Evolutionary conservation across 2,329 filamentous ascomycete genomes (phyloP).

Genomic region (Clonostachys byssicola): DNA sequence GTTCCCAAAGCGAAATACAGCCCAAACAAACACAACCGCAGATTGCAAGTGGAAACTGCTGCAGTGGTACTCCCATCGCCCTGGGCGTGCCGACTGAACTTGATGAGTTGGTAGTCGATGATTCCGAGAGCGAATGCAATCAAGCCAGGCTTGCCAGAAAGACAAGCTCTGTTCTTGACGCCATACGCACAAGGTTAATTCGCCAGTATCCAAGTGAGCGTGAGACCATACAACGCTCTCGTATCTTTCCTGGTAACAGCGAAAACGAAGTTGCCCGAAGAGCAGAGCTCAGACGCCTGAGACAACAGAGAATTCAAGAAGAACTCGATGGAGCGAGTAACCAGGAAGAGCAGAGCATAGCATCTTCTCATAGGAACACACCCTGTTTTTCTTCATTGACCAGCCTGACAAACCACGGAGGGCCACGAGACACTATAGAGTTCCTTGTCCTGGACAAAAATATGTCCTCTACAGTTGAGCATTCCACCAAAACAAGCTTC

Average conservation of each 20-base stretch:
- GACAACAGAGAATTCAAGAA: constrained; percentile 53
- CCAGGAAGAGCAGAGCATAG: constrained; percentile 13
- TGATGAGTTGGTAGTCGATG: constrained; percentile 24
- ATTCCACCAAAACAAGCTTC: neutral
- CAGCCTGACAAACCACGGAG: constrained; percentile 18
- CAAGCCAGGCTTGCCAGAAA: constrained; percentile 13
- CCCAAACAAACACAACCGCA: too few species aligned
- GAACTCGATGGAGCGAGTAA: constrained; percentile 45
- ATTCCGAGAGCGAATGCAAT: constrained; percentile 34
- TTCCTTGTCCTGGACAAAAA: constrained; percentile 1
- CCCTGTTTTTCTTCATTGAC: too few species aligned
- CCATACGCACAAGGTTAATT: constrained; percentile 38
- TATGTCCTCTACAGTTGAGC: neutral
- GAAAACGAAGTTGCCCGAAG: constrained; percentile 49
- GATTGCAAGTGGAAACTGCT: too few species aligned
- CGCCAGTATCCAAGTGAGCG: constrained; percentile 41
- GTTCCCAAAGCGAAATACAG: too few species aligned
- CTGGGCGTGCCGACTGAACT: constrained; percentile 7
- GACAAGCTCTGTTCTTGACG: constrained; percentile 33
- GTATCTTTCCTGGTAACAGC: constrained; percentile 36
- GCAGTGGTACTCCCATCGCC: too few species aligned
- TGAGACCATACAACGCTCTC: constrained; percentile 30
- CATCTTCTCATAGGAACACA: too few species aligned
- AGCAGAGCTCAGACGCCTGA: constrained; percentile 50
- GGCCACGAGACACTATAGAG: constrained; percentile 45